phyloP scores from a whole-genome alignment of 305 asterid genomes.

The Fraxinus baroniana region DNA sequence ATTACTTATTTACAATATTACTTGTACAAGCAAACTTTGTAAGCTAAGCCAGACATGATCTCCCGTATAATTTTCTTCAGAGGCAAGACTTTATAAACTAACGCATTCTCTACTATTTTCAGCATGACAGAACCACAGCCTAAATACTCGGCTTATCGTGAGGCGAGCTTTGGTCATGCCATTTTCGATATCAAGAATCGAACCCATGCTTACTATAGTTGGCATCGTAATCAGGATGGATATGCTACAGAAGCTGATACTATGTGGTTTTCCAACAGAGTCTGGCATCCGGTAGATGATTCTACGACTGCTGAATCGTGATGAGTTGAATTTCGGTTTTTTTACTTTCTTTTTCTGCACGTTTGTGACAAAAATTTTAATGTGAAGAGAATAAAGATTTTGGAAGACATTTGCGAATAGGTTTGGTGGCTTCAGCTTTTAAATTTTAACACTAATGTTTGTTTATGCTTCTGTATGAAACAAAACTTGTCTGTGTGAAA shows the following conservation, averaged over 20 bases:
- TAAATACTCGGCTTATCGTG: conserved; percentile 70
- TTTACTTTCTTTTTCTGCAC: background rate
- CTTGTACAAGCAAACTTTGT: background rate
- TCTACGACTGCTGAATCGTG: conserved; percentile 30
- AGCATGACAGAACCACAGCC: conserved; percentile 93
- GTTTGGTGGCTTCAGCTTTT: background rate
- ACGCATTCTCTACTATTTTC: conserved; percentile 22
- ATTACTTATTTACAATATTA: background rate
- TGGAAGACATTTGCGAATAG: background rate
- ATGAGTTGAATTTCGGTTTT: conserved; percentile 1
- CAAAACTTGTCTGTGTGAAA: background rate
- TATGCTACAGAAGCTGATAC: conserved; percentile 62
- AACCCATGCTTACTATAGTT: conserved; percentile 64
- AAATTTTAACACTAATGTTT: background rate
- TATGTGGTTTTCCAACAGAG: conserved; percentile 63
- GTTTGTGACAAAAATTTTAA: background rate
- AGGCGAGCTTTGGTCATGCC: conserved; percentile 89
- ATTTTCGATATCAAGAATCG: conserved; percentile 68
- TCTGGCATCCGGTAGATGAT: conserved; percentile 55
- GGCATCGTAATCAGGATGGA: conserved; percentile 80
- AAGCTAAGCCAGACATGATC: background rate
- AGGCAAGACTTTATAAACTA: background rate
- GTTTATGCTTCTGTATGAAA: background rate
- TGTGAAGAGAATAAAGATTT: background rate
- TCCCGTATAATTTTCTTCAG: background rate